Evolutionary conservation across 768 basidiomycete genomes (phyloP), one percentile per base, ranked within the genome.

Genomic region (Tephrocybe sp.): DNA sequence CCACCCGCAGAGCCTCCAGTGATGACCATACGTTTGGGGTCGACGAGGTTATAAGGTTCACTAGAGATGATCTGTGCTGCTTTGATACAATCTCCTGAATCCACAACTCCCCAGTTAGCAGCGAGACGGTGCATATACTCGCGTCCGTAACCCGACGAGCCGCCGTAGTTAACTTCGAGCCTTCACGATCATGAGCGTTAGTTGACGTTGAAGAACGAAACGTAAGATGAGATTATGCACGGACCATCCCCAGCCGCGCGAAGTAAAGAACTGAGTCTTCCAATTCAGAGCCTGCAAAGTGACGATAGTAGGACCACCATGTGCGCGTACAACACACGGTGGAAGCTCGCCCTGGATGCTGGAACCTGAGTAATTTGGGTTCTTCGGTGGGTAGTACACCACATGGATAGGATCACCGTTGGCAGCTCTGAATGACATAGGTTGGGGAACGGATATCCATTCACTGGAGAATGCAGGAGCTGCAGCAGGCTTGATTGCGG

Each of bases 1-100:
- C 90, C 90, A 2, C 90, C 88, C 3, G 88, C 78, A 11, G 86
- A 88, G 0, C 78, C 73, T 0, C 90, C 91, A 2, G 85, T 81
- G 52, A 92, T 83, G 15, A 81, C 79, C 4, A 79, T 71, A 7
- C 89, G 83, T 42, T 76, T 65, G 1, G 70, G 66, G 53, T 93
- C 90, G 47, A 88, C 74, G 56, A 84, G 77, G 8, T 74, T 69
- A 59, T 78, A 64, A 0, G 76, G 73, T 1, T 64, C 54, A 3
- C 60, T 49, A 12, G 80, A 70, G 30, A 90, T 73, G 27, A 71
- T 57, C 18, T 64, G 67, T 0, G 80, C 77, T 2, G 86, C 80
- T n/a, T 67, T 61, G 31, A 80, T 79, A 50, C 79, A 80, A 60
- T 93, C 91, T 16, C 75, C 67, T 1, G 86, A 76, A 56, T 93